Evolutionary conservation across 768 basidiomycete genomes (phyloP).

Genomic region (Podaxis sp.): DNA sequence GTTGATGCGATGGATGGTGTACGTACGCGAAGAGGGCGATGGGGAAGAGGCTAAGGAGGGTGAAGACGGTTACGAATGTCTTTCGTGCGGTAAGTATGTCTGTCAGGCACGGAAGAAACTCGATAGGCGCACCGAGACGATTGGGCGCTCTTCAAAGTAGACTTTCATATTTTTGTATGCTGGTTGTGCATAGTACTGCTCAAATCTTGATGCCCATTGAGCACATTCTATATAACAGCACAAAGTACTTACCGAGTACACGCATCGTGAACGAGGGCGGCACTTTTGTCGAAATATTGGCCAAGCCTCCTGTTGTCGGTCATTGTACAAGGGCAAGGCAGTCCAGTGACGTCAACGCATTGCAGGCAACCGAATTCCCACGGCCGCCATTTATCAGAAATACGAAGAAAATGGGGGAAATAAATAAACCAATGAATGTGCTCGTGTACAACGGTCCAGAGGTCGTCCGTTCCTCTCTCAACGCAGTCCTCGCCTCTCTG

Average conservation of each 20-base stretch:
- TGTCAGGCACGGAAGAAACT: no score
- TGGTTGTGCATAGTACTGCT: conserved; percentile 9
- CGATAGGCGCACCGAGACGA: conserved; percentile 6
- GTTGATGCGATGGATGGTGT: no score
- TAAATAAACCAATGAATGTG: conserved; percentile 18
- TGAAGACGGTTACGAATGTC: conserved; percentile 14
- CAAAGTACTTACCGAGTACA: neutral
- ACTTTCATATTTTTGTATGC: conserved; percentile 9
- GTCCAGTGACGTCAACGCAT: neutral
- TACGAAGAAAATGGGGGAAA: neutral
- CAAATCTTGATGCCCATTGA: conserved; percentile 5
- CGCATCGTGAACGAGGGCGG: conserved; percentile 2
- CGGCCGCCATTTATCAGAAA: neutral
- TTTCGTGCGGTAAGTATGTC: neutral
- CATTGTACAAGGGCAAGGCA: neutral
- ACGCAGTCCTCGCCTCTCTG: conserved; percentile 16
- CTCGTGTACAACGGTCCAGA: conserved; percentile 21
- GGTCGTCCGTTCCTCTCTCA: conserved; percentile 17
- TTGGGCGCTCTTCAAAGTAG: conserved; percentile 10
- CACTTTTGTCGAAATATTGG: conserved; percentile 7
- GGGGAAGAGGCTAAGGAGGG: conserved; percentile 11
- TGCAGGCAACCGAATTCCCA: neutral
- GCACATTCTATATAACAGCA: neutral
- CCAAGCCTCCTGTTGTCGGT: neutral
- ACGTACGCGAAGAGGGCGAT: conserved; percentile 9